Percentiles rank a stretch among this genome's conserved stretches.
Conservation (phyloP, 192 early-diverging fungal genomes). For the Rhizophagus clarus region DNA sequence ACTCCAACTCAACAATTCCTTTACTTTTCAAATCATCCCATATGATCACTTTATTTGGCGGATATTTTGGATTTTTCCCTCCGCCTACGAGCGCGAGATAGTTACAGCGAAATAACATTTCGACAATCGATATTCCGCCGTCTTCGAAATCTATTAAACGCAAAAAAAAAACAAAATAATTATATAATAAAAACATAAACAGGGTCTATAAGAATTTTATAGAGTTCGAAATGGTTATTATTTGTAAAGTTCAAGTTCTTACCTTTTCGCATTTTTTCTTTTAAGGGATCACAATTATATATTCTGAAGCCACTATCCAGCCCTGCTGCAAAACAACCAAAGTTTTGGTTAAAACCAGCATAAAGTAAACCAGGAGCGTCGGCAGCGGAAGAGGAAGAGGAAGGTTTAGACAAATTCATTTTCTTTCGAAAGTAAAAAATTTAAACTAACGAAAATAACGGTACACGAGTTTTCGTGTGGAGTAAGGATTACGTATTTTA, state of each 20-base stretch:
- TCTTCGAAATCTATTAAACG: conserved; percentile 68
- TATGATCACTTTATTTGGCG: conserved; percentile 85
- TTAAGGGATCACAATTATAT: conserved; percentile 81
- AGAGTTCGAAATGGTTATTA: background rate
- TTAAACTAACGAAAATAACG: background rate
- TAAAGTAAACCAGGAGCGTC: conserved; percentile 71
- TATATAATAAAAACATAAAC: background rate
- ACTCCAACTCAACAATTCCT: conserved; percentile 75
- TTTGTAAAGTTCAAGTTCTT: conserved; percentile 14
- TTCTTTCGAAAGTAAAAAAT: background rate
- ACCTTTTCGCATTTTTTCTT: conserved; percentile 78
- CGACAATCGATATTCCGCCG: conserved; percentile 79
- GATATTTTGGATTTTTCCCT: conserved; percentile 79
- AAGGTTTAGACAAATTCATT: conserved; percentile 53
- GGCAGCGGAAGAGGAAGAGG: conserved; percentile 44
- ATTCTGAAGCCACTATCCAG: conserved; percentile 83
- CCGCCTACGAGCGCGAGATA: conserved; percentile 86
- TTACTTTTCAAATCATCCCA: conserved; percentile 81
- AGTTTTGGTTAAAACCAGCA: conserved; percentile 84
- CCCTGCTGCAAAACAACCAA: conserved; percentile 81
- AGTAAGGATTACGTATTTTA: background rate
- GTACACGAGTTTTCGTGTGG: background rate
- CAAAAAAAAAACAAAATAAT: conserved; percentile 4
- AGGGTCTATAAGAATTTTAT: background rate
- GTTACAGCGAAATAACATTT: conserved; percentile 86